Percentiles rank a stretch among this genome's conserved stretches.
Conservation (phyloP, 345 rosid species). For the Orychophragmus violaceus region DNA sequence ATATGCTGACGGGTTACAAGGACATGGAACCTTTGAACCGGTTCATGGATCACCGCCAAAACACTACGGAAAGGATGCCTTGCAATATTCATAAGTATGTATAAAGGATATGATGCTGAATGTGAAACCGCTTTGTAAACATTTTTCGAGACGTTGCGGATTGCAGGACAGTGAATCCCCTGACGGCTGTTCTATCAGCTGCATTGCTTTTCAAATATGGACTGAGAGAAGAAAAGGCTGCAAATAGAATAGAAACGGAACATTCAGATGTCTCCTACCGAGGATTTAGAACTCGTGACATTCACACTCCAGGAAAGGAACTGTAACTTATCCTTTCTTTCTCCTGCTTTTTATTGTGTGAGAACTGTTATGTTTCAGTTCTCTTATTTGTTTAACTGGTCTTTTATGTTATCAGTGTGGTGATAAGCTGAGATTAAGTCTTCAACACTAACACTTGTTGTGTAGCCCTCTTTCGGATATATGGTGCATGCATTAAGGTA, state of each 20-base stretch:
- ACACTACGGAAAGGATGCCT: constrained; percentile 19
- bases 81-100: neutral
- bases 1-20: neutral
- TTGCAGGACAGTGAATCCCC: constrained; percentile 17
- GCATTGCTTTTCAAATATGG: constrained; percentile 22
- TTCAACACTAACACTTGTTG: no score
- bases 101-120: neutral
- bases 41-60: constrained; percentile 19
- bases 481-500: no score
- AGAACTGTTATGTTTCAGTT: no score
- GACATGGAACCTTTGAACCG: constrained; percentile 18
- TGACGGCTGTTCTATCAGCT: constrained; percentile 16
- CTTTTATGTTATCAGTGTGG: constrained; percentile 65
- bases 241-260: constrained; percentile 11
- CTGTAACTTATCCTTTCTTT: neutral
- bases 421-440: constrained; percentile 89
- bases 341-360: neutral
- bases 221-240: constrained; percentile 18
- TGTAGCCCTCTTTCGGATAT: no score
- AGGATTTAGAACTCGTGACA: constrained; percentile 22
- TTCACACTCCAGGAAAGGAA: constrained; percentile 9
- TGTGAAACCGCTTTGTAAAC: neutral
- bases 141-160: neutral
- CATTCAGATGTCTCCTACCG: constrained; percentile 12
- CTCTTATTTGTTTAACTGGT: neutral